Conservation (phyloP, 1,284 basidiomycete species). For the Leccinum ponderosum region DNA sequence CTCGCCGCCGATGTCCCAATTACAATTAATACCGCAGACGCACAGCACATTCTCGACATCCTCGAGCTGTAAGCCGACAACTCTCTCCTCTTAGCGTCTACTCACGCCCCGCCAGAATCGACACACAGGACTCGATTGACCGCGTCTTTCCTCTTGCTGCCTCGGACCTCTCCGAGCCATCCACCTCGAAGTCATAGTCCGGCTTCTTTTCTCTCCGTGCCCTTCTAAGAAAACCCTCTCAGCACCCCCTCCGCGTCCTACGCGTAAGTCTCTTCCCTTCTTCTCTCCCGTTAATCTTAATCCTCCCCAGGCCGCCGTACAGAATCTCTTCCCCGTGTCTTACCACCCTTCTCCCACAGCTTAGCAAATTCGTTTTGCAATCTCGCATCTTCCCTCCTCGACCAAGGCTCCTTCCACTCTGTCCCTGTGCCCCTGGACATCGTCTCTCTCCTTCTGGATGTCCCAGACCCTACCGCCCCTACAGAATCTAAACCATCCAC, state of each 20-base stretch:
- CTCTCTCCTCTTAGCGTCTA: slow-evolving; percentile 3
- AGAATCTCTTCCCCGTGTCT: slow-evolving; percentile 65
- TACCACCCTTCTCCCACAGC: slow-evolving; percentile 61
- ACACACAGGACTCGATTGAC: slow-evolving; percentile 74
- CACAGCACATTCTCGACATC: slow-evolving; percentile 68
- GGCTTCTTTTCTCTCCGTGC: slow-evolving; percentile 59
- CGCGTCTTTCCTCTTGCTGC: slow-evolving; percentile 64
- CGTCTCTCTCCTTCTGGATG: slow-evolving; percentile 44
- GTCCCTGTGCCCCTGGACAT: slow-evolving; percentile 46
- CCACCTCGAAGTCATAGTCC: slow-evolving; percentile 33
- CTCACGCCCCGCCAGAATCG: slow-evolving; percentile 46
- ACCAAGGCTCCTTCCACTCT: slow-evolving; percentile 60
- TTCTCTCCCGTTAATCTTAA: slow-evolving; percentile 7
- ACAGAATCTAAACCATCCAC: slow-evolving; percentile 24
- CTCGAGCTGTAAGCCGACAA: slow-evolving; percentile 61
- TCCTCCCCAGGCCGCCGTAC: slow-evolving; percentile 53
- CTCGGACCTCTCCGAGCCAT: slow-evolving; percentile 37
- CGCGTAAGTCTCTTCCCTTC: slow-evolving; percentile 40
- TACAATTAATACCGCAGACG: slow-evolving; percentile 40
- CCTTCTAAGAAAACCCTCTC: slow-evolving; percentile 55
- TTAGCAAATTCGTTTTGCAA: slow-evolving; percentile 70
- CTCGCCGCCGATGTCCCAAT: slow-evolving; percentile 53
- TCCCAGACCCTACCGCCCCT: slow-evolving; percentile 16
- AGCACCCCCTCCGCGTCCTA: slow-evolving; percentile 54
- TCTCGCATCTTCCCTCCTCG: slow-evolving; percentile 66